Base-by-base conservation (phyloP, 331 rosid species). In the Malus hybrid region DNA sequence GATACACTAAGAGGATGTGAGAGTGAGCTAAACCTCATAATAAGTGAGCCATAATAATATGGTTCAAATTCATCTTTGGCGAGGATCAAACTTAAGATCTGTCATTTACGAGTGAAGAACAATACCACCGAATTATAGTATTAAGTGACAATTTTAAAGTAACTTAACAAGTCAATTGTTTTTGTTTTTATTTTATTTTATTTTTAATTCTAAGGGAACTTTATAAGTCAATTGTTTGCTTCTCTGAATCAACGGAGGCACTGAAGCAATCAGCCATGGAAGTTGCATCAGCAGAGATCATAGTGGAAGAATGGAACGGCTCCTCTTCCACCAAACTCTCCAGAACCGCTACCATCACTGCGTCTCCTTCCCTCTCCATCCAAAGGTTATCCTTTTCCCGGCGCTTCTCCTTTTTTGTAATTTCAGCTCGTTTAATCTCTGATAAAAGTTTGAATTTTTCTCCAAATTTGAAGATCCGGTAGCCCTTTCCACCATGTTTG, bases 281-380 rank as follows among this genome's bases (percentile, higher is more conserved):
- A 67, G 60, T 44, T 44, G 50, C 61, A 31, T 63, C 86, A 19
- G 46, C 89, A 29, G 67, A 52, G 39, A 59, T 91, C 22, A 72
- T 87, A n/a, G 77, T 91, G 71, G 99, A 94, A 85, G 97, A 94
- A 85, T 91, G 95, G 95, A 94, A 87, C 46, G 98, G 97, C 54
- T 90, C 93, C 33, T 87, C 97, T 34, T 71, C 93, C 28, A 57
- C 87, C 59, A 90, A 94, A 50, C 97, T 94, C 79, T 90, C 92
- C 3, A 90, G 80, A 84, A 94, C 96, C 59, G 93, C 91, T 78
- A 90, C 95, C 70, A 90, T 94, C 54, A 84, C 85, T 11, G 88
- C 90, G 31, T 86, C 90, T 32, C 89, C 93, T 76, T 86, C 89
- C 31, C 83, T 90, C 80, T 78, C 77, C 82, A 75, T 90, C 64